These are phyloP conservation scores for Proliferodiscus dingleyae DNA, from an alignment of 2,329 filamentous ascomycete genomes.

Conservation along the genomic window DNA sequence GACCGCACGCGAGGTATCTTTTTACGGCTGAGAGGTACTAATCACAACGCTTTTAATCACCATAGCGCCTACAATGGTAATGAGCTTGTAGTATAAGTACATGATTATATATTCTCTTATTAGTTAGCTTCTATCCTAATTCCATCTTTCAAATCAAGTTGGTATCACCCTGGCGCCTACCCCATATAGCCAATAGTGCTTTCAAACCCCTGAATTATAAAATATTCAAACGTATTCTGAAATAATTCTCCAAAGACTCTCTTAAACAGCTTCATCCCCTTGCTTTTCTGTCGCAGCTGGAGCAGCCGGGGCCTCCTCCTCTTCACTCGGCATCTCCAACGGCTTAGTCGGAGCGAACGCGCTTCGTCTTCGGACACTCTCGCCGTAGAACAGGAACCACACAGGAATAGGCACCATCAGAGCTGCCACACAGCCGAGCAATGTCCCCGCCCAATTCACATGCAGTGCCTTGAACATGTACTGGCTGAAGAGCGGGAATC, in stretches of 20 bases:
- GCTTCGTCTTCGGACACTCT: constrained; percentile 50
- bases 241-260: background rate
- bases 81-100: no score
- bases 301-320: constrained; percentile 12
- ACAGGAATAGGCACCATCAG: constrained; percentile 58
- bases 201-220: background rate
- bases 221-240: background rate
- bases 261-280: background rate
- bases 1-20: no score
- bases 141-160: no score
- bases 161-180: background rate
- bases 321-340: constrained; percentile 11
- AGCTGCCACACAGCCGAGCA: constrained; percentile 56
- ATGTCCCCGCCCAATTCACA: constrained; percentile 57
- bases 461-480: constrained; percentile 64
- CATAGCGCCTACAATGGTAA: no score
- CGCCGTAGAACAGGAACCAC: constrained; percentile 57
- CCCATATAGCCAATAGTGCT: background rate
- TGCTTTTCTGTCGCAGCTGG: constrained; percentile 10
- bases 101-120: no score
- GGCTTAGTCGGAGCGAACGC: constrained; percentile 48
- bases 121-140: no score
- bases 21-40: no score
- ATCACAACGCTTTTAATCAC: no score
- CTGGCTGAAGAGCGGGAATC: constrained; percentile 72